A percentile compares a stretch with the other conserved stretches of the same genome.
phyloP scores from a whole-genome alignment of 352 stramenopile species.

The Phytophthora pluvialis region DNA sequence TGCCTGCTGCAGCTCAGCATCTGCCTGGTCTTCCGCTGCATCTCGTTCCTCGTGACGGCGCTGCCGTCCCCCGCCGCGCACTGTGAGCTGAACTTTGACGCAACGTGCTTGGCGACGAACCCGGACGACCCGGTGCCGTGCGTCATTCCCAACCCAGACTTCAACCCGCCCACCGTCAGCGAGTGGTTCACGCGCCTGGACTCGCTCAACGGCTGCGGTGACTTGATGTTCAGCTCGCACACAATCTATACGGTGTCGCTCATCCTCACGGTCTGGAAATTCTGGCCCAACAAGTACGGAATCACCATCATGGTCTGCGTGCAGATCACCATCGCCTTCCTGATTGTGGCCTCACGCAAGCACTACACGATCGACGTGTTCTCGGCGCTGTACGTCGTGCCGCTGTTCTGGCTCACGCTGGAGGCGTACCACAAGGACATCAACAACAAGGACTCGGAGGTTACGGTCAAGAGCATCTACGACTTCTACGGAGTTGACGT shows the following conservation, averaged over 20 bases:
- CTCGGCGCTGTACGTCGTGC: slow-evolving; percentile 89
- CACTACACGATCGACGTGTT: slow-evolving; percentile 93
- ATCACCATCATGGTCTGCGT: slow-evolving; percentile 75
- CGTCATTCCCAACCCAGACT: slow-evolving; percentile 74
- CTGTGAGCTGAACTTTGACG: slow-evolving; percentile 78
- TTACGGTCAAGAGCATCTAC: slow-evolving; percentile 71
- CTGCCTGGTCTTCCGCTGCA: slow-evolving; percentile 70
- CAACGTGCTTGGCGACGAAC: slow-evolving; percentile 58
- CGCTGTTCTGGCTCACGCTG: slow-evolving; percentile 83
- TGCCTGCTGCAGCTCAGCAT: slow-evolving; percentile 83
- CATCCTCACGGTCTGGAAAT: slow-evolving; percentile 87
- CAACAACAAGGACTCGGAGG: slow-evolving; percentile 75
- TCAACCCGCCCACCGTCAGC: slow-evolving; percentile 54
- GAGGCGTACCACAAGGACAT: slow-evolving; percentile 86
- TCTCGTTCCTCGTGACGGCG: slow-evolving; percentile 83
- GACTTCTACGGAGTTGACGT: slow-evolving; percentile 68
- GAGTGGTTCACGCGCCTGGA: slow-evolving; percentile 80
- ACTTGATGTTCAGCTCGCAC: slow-evolving; percentile 94
- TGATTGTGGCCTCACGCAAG: slow-evolving; percentile 90
- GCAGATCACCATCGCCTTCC: slow-evolving; percentile 86
- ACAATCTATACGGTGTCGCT: slow-evolving; percentile 93
- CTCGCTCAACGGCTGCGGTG: slow-evolving; percentile 86
- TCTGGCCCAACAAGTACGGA: slow-evolving; percentile 84
- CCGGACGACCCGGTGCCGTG: slow-evolving; percentile 61
- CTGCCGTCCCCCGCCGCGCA: slow-evolving; percentile 72